Base-by-base conservation (phyloP, 2,329 filamentous ascomycete genomes). In the Colletotrichum salicis region DNA sequence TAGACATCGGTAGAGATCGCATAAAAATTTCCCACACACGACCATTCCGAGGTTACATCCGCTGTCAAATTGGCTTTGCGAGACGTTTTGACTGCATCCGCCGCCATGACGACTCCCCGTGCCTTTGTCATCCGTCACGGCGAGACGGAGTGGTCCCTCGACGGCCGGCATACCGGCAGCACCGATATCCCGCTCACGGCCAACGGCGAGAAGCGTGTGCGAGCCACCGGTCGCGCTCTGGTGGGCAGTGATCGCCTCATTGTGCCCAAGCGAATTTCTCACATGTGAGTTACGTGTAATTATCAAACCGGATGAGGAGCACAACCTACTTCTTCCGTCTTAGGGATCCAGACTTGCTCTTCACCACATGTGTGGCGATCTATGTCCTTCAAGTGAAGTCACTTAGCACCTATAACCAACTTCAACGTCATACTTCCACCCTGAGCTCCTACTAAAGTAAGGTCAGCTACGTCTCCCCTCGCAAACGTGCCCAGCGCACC, bases 121-220 rank as follows among this genome's bases (percentile, higher is more conserved):
- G 91, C 94, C 79, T 96, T 96, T 85, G 90, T 96, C 76, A 84
- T 95, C 80, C 94, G 95, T 76, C 95, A 98, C 79, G 96, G 95
- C 83, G 94, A 98, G 85, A 98, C 95, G 4, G 94, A 97, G 85
- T 98, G 95, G 95, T 97, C 94, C 5, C 90, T 97, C 59, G 92
- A 92, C 76, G 95, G 94, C 67, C 88, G 91, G 64, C 94, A 98
- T 83, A 98, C 96, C 0, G 93, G 95, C 63, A 87, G 86, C 33
- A 93, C 93, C n/a, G 95, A 98, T 78, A 93, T 98, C 4, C 92
- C 94, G 1, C 86, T 98, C 48, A 98, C 95, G 1, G 84, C 87
- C 62, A 93, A 94, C 79, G 96, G 96, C 64, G 93, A 95, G 85
- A 93, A 90, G 80, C 88, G 93, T 72, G 88, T 95, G 70, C 85